phyloP scores from a whole-genome alignment of 192 early-diverging fungal species.

The Pilaira anomala region DNA sequence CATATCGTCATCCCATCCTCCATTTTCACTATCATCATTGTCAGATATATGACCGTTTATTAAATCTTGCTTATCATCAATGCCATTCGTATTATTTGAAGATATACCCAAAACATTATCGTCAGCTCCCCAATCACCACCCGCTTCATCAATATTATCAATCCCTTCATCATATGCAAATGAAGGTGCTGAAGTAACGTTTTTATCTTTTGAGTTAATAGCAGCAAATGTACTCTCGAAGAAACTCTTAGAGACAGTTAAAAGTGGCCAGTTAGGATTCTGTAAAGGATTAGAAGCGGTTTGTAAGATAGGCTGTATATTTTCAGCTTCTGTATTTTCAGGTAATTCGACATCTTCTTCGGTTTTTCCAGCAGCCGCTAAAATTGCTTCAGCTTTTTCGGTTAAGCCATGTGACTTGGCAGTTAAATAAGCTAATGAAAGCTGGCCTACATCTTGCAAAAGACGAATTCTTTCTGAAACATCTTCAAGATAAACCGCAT shows the following conservation, averaged over 20 bases:
- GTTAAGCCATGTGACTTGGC: conserved; percentile 86
- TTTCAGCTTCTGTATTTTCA: conserved; percentile 13
- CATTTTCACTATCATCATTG: conserved; percentile 53
- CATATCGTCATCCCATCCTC: conserved; percentile 91
- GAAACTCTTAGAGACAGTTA: conserved; percentile 81
- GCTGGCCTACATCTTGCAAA: conserved; percentile 84
- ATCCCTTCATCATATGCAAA: conserved; percentile 51
- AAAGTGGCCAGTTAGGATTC: conserved; percentile 91
- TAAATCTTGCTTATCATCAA: conserved; percentile 9
- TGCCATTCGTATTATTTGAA: conserved; percentile 33
- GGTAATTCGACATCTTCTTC: conserved; percentile 56
- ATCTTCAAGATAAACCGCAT: conserved; percentile 87
- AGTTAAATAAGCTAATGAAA: conserved; percentile 87
- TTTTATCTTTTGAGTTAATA: conserved; percentile 42
- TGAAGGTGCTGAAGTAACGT: conserved; percentile 34
- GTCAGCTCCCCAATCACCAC: conserved; percentile 76
- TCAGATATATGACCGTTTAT: conserved; percentile 42
- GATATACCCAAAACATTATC: conserved; percentile 61
- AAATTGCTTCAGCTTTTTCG: conserved; percentile 82
- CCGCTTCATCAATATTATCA: conserved; percentile 56
- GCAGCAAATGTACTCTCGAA: conserved; percentile 76
- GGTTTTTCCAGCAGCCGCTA: conserved; percentile 66
- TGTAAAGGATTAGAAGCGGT: conserved; percentile 66
- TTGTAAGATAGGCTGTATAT: conserved; percentile 63
- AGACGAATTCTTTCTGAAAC: conserved; percentile 85